Conservation (phyloP, 2,329 filamentous ascomycete species). For the Gyromitra esculenta region DNA sequence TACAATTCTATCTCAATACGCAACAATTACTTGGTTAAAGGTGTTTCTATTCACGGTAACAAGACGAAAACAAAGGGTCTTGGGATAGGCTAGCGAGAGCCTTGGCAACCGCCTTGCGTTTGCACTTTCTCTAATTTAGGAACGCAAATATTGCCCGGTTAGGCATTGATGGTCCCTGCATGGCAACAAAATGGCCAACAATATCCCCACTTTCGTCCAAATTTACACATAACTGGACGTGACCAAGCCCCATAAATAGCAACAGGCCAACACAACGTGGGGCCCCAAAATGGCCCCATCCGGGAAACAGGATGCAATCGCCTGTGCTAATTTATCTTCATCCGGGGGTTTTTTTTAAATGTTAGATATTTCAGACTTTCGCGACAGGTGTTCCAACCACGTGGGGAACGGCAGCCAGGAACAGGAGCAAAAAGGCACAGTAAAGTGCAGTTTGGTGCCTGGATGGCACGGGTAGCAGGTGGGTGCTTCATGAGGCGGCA, state of each 20-base stretch:
- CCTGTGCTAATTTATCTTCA: conserved; percentile 31
- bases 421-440: background rate
- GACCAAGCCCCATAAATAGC: conserved; percentile 37
- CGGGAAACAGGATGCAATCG: conserved; percentile 17
- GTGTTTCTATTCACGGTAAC: conserved; percentile 39
- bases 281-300: conserved; percentile 32
- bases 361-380: background rate
- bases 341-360: conserved; percentile 11
- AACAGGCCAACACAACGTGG: conserved; percentile 9
- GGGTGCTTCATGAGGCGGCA: background rate
- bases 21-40: background rate
- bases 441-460: conserved; percentile 3
- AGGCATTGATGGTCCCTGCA: conserved; percentile 7
- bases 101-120: conserved; percentile 5
- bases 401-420: background rate
- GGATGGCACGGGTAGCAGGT: conserved; percentile 4
- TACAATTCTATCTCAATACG: background rate
- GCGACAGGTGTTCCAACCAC: background rate
- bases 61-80: background rate
- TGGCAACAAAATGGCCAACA: conserved; percentile 13
- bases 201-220: conserved; percentile 26
- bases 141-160: conserved; percentile 27
- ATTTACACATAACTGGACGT: conserved; percentile 29
- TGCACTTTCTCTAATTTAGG: conserved; percentile 19
- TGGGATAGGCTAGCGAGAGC: conserved; percentile 7